Evolutionary conservation across 352 stramenopile genomes (phyloP).

Genomic region (Phytopythium aichiense): DNA sequence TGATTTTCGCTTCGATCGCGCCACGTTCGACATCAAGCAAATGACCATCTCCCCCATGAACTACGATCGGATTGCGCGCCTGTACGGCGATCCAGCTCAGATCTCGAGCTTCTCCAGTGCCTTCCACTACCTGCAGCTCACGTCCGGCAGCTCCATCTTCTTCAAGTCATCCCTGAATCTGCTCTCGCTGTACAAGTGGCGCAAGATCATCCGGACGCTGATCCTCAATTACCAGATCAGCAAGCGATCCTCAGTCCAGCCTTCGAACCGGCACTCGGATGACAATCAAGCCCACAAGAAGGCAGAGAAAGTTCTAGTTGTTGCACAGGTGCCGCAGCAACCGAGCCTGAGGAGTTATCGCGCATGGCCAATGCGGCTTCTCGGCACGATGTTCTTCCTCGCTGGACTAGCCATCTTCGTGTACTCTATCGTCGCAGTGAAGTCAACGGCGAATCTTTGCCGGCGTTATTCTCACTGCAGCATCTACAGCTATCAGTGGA

Average conservation of each 20-base stretch:
- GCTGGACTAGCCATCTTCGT: slow-evolving; percentile 18
- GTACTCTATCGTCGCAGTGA: slow-evolving; percentile 28
- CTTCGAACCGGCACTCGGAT: no score
- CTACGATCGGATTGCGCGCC: slow-evolving; percentile 22
- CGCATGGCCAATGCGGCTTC: slow-evolving; percentile 17
- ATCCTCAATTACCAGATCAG: slow-evolving; percentile 22
- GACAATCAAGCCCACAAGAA: no score
- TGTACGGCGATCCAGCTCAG: slow-evolving; percentile 32
- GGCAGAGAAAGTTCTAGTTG: no score
- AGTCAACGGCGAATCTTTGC: slow-evolving; percentile 22
- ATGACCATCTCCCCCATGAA: slow-evolving; percentile 8
- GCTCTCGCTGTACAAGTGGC: slow-evolving; percentile 47
- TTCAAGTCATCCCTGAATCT: slow-evolving; percentile 33
- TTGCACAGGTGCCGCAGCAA: background rate
- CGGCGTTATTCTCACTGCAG: slow-evolving; percentile 28
- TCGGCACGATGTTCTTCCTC: slow-evolving; percentile 28
- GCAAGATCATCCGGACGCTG: slow-evolving; percentile 32
- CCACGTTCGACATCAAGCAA: slow-evolving; percentile 15
- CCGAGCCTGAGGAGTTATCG: slow-evolving; percentile 2
- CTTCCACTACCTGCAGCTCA: slow-evolving; percentile 29
- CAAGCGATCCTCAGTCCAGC: no score
- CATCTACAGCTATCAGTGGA: slow-evolving; percentile 39
- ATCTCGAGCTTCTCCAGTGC: slow-evolving; percentile 36
- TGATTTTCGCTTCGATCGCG: slow-evolving; percentile 36
- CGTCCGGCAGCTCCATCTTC: slow-evolving; percentile 16